Evolutionary conservation across 805 yeast genomes (phyloP), one percentile per base, ranked within the genome.

Genomic region (Wickerhamomyces bovis): DNA sequence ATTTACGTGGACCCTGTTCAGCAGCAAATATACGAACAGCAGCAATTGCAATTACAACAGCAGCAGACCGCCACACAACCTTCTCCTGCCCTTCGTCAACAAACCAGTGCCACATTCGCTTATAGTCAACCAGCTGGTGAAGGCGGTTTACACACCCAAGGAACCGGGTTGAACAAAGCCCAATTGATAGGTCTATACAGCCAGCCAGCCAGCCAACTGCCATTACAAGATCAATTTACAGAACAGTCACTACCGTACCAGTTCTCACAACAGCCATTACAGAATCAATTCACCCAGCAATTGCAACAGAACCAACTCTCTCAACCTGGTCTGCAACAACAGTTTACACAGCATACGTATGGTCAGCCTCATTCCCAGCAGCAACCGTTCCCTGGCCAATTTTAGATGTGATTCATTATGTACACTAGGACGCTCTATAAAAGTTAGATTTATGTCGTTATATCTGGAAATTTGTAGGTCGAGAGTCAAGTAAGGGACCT

Each of bases 1-100:
- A 64, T 83, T 4, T 85, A 84, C 55, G 77, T 84, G 31, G 90
- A 85, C 56, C 74, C 81, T 11, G 79, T 76, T 40, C 89, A 83
- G 55, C 85, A 83, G 43, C 61, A 60, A 36, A 57, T 55, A 38
- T 60, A 57, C 42, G 53, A 53, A 31, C 54, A 50, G 13, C 61
- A 57, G 39, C 61, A 58, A 28, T 56, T 55, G 18, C 57, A 51
- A 30, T 40, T 51, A 38, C 53, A 49, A 36, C 53, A 47, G 35
- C 49, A 41, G 20, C 49, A 44, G 16, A 45, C 42, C 22, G 38
- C 39, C n/a, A 33, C 21, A 8, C 48, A 41, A 23, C 46, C 43
- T 31, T 20, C 16, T n/a, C 36, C 36, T 33, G 36, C 36, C 20
- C 16, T 33, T 33, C 20, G 36, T 9, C 46, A 43, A 21, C 45